These are phyloP conservation scores for Pugionium dolabratum DNA, from an alignment of 345 rosid species.

Conservation along the genomic window DNA sequence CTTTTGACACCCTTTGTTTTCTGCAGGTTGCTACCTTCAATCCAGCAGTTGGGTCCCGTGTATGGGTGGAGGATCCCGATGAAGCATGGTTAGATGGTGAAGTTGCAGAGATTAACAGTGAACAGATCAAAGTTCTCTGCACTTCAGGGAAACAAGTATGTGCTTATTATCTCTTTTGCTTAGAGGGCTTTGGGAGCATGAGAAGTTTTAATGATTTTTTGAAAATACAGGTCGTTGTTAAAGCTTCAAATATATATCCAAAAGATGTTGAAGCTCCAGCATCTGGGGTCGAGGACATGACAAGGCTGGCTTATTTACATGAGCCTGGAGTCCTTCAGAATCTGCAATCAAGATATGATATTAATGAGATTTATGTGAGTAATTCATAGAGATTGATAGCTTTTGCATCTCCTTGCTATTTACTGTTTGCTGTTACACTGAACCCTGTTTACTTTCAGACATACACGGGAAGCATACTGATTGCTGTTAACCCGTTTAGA, in stretches of 20 bases:
- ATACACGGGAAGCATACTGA: conserved; percentile 83
- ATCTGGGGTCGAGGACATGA: conserved; percentile 97
- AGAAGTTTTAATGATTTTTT: background rate
- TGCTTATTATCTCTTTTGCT: conserved; percentile 1
- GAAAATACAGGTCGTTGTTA: conserved; percentile 55
- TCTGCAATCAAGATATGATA: conserved; percentile 87
- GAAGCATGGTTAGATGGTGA: conserved; percentile 90
- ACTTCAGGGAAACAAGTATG: conserved; percentile 86
- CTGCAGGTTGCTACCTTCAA: conserved; percentile 60
- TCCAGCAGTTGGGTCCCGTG: conserved; percentile 67
- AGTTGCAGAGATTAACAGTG: conserved; percentile 69
- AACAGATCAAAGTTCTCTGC: conserved; percentile 77
- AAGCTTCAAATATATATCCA: conserved; percentile 68
- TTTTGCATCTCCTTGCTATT: too few relatives aligned
- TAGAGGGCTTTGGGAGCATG: conserved; percentile 5
- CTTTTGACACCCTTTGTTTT: conserved; percentile 28
- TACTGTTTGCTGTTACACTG: background rate
- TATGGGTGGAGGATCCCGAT: conserved; percentile 89
- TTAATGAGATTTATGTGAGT: conserved; percentile 92
- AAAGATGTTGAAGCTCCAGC: conserved; percentile 84
- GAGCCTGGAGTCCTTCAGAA: conserved; percentile 96
- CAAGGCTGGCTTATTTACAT: conserved; percentile 90
- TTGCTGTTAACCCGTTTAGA: conserved; percentile 94
- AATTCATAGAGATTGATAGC: conserved; percentile 41
- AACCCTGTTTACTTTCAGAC: conserved; percentile 51